phyloP scores from a whole-genome alignment of 2,329 filamentous ascomycete genomes.

The Xylariaceae sp. region DNA sequence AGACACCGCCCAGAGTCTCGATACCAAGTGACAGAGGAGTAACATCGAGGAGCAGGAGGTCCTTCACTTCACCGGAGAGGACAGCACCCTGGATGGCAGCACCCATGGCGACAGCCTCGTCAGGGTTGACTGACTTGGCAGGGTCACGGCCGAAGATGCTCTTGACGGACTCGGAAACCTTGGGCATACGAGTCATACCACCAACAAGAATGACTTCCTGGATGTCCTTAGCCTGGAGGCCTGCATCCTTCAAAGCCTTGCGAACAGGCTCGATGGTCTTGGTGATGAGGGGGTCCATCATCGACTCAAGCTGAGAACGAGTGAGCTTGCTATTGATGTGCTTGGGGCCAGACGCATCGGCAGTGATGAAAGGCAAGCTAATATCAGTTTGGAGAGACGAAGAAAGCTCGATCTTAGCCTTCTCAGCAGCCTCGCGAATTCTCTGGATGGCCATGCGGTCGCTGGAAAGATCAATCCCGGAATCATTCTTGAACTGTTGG shows the following conservation, averaged over 20 bases:
- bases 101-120: constrained; percentile 97
- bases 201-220: constrained; percentile 97
- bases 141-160: constrained; percentile 93
- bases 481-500: constrained; percentile 94
- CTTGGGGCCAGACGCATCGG: constrained; percentile 91
- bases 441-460: constrained; percentile 99
- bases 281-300: constrained; percentile 85
- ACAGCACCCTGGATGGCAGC: constrained; percentile 97
- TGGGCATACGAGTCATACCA: constrained; percentile 99
- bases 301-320: constrained; percentile 85
- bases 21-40: constrained; percentile 97
- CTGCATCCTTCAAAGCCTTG: constrained; percentile 95
- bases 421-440: constrained; percentile 97
- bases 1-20: constrained; percentile 95
- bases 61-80: constrained; percentile 93
- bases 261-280: constrained; percentile 88
- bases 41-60: constrained; percentile 91
- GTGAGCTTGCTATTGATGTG: constrained; percentile 97
- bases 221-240: constrained; percentile 87
- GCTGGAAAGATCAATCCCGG: constrained; percentile 80
- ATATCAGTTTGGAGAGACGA: constrained; percentile 95
- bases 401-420: constrained; percentile 98
- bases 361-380: constrained; percentile 98
- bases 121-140: constrained; percentile 97
- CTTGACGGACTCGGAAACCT: constrained; percentile 95